These are phyloP conservation scores for Fusarium mexicanum DNA, from an alignment of 2,329 filamentous ascomycete genomes.

Conservation along the genomic window DNA sequence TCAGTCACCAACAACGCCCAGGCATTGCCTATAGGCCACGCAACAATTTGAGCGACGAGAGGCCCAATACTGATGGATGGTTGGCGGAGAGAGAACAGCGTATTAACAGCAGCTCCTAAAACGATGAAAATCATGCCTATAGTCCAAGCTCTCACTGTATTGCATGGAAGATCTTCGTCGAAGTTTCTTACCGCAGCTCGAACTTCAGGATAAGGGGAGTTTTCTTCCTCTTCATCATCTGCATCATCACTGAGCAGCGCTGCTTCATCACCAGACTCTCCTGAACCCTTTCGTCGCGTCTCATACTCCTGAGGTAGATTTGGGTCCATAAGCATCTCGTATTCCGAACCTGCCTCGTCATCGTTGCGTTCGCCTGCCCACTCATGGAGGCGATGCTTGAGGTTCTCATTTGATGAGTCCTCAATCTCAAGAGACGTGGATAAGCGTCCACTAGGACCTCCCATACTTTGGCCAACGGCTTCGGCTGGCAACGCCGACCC, in stretches of 20 bases:
- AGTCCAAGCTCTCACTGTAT: constrained; percentile 72
- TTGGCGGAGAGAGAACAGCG: constrained; percentile 69
- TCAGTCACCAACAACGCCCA: constrained; percentile 68
- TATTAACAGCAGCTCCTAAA: constrained; percentile 66
- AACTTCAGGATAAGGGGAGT: constrained; percentile 73
- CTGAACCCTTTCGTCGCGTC: constrained; percentile 43
- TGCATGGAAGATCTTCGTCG: constrained; percentile 72
- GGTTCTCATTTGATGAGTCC: constrained; percentile 35
- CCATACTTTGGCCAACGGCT: constrained; percentile 38
- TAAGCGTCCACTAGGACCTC: constrained; percentile 38
- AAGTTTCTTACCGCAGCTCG: constrained; percentile 71
- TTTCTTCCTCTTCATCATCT: constrained; percentile 52
- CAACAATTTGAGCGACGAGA: constrained; percentile 70
- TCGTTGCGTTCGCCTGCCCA: constrained; percentile 53
- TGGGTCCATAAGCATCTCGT: constrained; percentile 66
- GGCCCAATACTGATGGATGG: constrained; percentile 69
- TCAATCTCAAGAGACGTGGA: constrained; percentile 43
- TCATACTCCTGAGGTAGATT: constrained; percentile 58
- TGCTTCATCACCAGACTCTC: constrained; percentile 37
- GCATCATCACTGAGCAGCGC: constrained; percentile 43
- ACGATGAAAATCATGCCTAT: constrained; percentile 68
- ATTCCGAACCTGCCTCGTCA: constrained; percentile 59
- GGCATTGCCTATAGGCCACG: constrained; percentile 70
- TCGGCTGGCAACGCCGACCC: constrained; percentile 24
- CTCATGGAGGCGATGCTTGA: constrained; percentile 50